Conservation (phyloP, 495 filamentous ascomycete genomes). For the Penicillium daleae region DNA sequence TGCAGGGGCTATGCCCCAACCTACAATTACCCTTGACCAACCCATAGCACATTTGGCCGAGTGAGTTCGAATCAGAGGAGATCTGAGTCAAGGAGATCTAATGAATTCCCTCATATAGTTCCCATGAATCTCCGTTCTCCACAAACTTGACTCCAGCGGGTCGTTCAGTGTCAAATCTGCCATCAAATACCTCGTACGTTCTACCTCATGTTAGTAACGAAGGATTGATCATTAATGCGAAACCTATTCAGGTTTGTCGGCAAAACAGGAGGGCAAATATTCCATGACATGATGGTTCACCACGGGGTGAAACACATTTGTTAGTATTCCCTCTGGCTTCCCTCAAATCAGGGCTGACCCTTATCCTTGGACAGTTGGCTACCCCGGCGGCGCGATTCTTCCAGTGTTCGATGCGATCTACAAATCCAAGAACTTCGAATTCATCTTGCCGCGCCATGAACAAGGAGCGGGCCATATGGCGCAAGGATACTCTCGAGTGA, state of each 20-base stretch:
- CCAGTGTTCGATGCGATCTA: conserved; percentile 66
- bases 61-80: not conserved
- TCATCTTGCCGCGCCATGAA: conserved; percentile 64
- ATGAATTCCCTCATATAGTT: not conserved
- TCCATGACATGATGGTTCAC: conserved; percentile 92
- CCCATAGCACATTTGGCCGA: not conserved
- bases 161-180: not conserved
- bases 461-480: conserved; percentile 72
- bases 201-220: not conserved
- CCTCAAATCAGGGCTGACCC: not conserved
- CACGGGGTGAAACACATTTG: conserved; percentile 79
- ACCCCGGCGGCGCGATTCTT: conserved; percentile 53
- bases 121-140: not conserved
- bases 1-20: not conserved
- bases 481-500: conserved; percentile 64
- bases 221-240: not conserved
- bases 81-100: not conserved
- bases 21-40: not conserved
- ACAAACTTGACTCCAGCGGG: not conserved
- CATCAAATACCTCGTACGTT: not conserved
- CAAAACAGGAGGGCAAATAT: conserved; percentile 85
- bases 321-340: not conserved
- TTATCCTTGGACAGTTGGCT: conserved; percentile 38
- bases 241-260: conserved; percentile 69
- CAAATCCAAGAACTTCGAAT: conserved; percentile 64